Percentiles rank a stretch among this genome's conserved stretches.
phyloP scores from a whole-genome alignment of 2,329 filamentous ascomycete species.

The Ilyonectria mors-panacis region DNA sequence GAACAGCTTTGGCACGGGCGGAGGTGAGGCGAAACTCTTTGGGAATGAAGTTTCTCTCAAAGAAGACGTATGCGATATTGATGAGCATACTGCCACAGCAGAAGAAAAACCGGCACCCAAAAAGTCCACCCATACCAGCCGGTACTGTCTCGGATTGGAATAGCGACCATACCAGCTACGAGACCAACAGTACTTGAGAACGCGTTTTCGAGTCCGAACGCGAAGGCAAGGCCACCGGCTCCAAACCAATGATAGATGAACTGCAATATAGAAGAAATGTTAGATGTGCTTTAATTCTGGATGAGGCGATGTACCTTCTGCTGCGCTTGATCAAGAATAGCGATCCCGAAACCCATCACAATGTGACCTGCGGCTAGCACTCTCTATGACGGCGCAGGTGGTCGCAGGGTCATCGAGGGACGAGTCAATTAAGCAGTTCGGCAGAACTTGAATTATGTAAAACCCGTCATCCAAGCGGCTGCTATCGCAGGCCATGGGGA shows the following conservation, averaged over 20 bases:
- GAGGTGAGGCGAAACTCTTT: constrained; percentile 28
- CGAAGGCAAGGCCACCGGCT: constrained; percentile 40
- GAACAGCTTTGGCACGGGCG: constrained; percentile 30
- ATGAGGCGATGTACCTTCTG: constrained; percentile 33
- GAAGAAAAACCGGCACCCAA: constrained; percentile 43
- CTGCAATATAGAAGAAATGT: constrained; percentile 20
- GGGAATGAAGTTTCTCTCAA: constrained; percentile 37
- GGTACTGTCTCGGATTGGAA: constrained; percentile 41
- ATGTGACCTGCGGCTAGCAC: constrained; percentile 40
- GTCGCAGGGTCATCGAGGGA: too few relatives aligned
- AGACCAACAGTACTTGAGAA: constrained; percentile 41
- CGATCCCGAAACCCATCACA: constrained; percentile 45
- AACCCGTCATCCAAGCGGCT: too few relatives aligned
- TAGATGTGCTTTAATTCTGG: too few relatives aligned
- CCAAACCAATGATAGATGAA: constrained; percentile 48
- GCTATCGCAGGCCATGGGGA: too few relatives aligned
- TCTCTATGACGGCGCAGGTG: constrained; percentile 36
- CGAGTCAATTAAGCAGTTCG: too few relatives aligned
- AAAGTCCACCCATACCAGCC: constrained; percentile 47
- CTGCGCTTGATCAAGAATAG: constrained; percentile 40
- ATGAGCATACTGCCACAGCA: constrained; percentile 36
- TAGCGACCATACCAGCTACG: constrained; percentile 43
- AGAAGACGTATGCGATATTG: constrained; percentile 42
- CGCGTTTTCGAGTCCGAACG: constrained; percentile 44
- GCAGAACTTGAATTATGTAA: too few relatives aligned